Evolutionary conservation across 202 grass and related monocot species (phyloP).

Genomic region (Zizania palustris): DNA sequence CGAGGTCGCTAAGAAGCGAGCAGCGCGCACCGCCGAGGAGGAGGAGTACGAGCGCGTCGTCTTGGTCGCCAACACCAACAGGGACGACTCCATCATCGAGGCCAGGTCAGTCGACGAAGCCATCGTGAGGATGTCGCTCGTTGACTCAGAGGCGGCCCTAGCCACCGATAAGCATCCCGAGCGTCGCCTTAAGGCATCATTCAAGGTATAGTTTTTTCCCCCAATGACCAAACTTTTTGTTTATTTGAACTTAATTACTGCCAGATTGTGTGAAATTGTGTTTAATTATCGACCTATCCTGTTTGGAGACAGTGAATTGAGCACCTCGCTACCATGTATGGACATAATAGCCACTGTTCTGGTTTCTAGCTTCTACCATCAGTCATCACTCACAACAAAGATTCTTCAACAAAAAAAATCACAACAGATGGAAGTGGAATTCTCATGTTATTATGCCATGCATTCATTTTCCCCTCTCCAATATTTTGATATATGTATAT

Average conservation of each 20-base stretch:
- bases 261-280: not conserved
- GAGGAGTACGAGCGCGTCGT: constrained; percentile 91
- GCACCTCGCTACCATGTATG: not conserved
- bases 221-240: not conserved
- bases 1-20: constrained; percentile 71
- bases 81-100: constrained; percentile 93
- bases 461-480: not conserved
- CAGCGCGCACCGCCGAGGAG: constrained; percentile 72
- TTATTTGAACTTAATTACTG: not conserved
- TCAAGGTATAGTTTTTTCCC: constrained; percentile 57
- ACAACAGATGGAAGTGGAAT: not conserved
- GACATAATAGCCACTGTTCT: not conserved
- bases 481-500: not conserved
- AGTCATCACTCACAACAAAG: not conserved
- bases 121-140: constrained; percentile 62
- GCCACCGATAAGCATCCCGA: constrained; percentile 83
- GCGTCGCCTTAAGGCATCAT: constrained; percentile 80
- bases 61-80: constrained; percentile 87
- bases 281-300: not conserved
- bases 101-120: constrained; percentile 81
- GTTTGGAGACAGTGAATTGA: not conserved
- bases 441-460: not conserved
- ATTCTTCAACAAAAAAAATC: not conserved
- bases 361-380: not conserved
- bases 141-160: constrained; percentile 46